These are phyloP conservation scores for Fusarium sp. DNA, from an alignment of 2,329 filamentous ascomycete species.

Conservation along the genomic window DNA sequence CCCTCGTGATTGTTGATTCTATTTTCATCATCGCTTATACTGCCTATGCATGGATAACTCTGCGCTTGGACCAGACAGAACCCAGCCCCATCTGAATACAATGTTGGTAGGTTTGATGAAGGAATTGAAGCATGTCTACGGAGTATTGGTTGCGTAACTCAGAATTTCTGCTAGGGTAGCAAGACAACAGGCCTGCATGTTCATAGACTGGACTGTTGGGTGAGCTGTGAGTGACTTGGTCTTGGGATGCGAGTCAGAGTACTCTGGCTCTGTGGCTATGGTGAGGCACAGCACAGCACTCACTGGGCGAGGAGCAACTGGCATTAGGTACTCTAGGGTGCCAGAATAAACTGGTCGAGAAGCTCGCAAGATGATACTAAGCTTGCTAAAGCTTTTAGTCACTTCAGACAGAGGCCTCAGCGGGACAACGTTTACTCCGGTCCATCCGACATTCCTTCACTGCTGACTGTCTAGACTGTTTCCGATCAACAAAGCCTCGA, in stretches of 20 bases:
- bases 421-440: not conserved
- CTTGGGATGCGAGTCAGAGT: not conserved
- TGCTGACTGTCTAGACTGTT: not conserved
- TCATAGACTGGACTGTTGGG: not conserved
- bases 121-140: not conserved
- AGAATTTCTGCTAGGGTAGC: not conserved
- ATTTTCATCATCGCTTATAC: not conserved
- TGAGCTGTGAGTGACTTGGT: not conserved
- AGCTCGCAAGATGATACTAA: rapidly evolving
- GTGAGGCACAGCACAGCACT: not conserved
- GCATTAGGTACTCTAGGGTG: not conserved
- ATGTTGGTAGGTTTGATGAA: not conserved
- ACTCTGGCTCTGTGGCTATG: not conserved
- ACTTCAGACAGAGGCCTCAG: rapidly evolving
- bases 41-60: not conserved
- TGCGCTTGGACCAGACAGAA: not conserved
- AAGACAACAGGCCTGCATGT: no score
- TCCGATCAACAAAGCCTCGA: not conserved
- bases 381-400: not conserved
- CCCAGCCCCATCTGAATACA: not conserved
- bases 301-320: not conserved
- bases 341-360: not conserved
- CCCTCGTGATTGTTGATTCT: not conserved
- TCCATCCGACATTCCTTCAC: no score
- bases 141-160: not conserved